A percentile compares a stretch with the other conserved stretches of the same genome.
Evolutionary conservation across 495 filamentous ascomycete species (phyloP).

Genomic region (Aspergillus carlsbadensis): DNA sequence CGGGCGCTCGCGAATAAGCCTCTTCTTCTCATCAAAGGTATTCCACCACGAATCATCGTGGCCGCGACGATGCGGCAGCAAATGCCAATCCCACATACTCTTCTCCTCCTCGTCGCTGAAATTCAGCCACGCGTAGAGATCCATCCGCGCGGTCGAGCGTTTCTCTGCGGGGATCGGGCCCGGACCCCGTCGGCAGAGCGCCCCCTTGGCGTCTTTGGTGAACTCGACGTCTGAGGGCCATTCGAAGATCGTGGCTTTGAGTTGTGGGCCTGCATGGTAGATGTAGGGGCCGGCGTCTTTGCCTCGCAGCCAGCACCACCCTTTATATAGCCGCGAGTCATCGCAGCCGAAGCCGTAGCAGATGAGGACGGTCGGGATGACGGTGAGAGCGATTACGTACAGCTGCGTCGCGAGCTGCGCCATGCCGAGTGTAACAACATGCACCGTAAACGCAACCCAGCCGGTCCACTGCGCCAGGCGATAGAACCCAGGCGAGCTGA

Average conservation of each 20-base stretch:
- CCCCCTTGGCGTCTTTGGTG: not conserved
- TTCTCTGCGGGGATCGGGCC: not conserved
- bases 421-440: not conserved
- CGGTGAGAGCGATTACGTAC: not conserved
- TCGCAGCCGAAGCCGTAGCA: not conserved
- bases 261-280: not conserved
- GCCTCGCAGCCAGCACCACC: not conserved
- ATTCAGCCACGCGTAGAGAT: not conserved
- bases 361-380: not conserved
- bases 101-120: not conserved
- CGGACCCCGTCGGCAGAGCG: not conserved
- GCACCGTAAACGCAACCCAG: not conserved
- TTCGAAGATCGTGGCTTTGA: not conserved
- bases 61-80: not conserved
- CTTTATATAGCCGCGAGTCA: not conserved
- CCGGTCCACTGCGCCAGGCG: not conserved
- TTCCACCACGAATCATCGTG: slow-evolving; percentile 2
- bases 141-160: not conserved
- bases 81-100: not conserved
- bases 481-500: not conserved
- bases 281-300: not conserved
- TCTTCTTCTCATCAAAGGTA: not conserved
- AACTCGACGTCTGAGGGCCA: not conserved
- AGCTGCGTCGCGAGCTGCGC: not conserved
- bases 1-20: not conserved